A percentile compares a stretch with the other conserved stretches of the same genome.
Evolutionary conservation across 257 asterid genomes (phyloP).

Genomic region (Solanum etuberosum): DNA sequence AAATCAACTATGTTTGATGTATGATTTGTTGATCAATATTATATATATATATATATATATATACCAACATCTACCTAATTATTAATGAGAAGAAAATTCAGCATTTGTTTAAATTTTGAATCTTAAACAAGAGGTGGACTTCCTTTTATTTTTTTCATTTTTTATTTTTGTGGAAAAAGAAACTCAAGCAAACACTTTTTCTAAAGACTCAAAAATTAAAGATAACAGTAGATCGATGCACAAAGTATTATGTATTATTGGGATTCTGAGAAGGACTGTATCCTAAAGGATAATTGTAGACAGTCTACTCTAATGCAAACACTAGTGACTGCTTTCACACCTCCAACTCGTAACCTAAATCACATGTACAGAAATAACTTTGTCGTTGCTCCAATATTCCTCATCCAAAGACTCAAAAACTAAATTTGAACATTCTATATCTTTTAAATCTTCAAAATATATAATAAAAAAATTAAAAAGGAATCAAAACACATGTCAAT

Average conservation of each 20-base stretch:
- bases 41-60: too few species aligned
- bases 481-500: not conserved
- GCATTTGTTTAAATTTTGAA: not conserved
- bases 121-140: not conserved
- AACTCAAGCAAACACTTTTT: not conserved
- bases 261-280: accelerated
- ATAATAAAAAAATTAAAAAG: too few species aligned
- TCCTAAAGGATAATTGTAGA: too few species aligned
- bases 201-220: not conserved
- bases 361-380: not conserved
- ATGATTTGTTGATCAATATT: not conserved
- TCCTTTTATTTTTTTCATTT: too few species aligned
- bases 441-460: not conserved
- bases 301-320: too few species aligned
- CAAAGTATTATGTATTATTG: too few species aligned
- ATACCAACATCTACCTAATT: too few species aligned
- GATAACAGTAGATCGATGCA: accelerated
- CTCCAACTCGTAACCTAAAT: not conserved
- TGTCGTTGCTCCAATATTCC: not conserved
- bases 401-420: not conserved
- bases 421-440: not conserved
- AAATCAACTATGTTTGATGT: too few species aligned
- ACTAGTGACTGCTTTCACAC: accelerated
- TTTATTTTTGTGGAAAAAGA: too few species aligned
- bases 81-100: too few species aligned